Conservation (phyloP, 2,329 filamentous ascomycete species). For the Biscogniauxia sp. region DNA sequence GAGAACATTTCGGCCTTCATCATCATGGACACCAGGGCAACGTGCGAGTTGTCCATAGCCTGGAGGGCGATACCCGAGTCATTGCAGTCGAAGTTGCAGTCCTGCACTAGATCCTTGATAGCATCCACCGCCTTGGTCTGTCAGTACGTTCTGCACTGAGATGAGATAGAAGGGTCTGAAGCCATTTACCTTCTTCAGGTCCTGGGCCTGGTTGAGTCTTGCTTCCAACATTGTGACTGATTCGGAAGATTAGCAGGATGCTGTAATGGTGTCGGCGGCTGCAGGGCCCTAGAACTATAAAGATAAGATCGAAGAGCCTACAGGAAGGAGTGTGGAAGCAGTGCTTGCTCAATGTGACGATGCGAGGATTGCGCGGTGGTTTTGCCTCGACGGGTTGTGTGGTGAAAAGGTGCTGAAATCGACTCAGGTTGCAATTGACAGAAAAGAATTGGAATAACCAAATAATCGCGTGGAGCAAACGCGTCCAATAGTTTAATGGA, state of each 20-base stretch:
- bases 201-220: conserved; percentile 87
- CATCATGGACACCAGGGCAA: conserved; percentile 98
- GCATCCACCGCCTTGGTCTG: conserved; percentile 81
- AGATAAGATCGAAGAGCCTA: neutral
- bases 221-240: conserved; percentile 80
- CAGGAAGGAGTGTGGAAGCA: neutral
- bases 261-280: neutral
- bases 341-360: neutral
- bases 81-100: conserved; percentile 99
- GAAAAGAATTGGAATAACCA: conserved; percentile 6
- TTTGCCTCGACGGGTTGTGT: neutral
- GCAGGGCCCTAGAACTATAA: neutral
- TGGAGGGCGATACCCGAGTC: conserved; percentile 97
- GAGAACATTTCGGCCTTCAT: conserved; percentile 93
- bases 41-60: conserved; percentile 99
- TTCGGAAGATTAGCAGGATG: conserved; percentile 4
- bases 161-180: neutral
- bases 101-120: conserved; percentile 98
- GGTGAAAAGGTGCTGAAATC: neutral
- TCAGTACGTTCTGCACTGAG: conserved; percentile 17
- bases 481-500: conserved; percentile 19
- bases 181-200: conserved; percentile 83
- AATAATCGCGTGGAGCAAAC: conserved; percentile 15
- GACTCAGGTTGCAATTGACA: conserved; percentile 1
- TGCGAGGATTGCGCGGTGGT: conserved; percentile 1